These are phyloP conservation scores for Globisporangium yorkense DNA, from an alignment of 352 stramenopile species.

Conservation along the genomic window DNA sequence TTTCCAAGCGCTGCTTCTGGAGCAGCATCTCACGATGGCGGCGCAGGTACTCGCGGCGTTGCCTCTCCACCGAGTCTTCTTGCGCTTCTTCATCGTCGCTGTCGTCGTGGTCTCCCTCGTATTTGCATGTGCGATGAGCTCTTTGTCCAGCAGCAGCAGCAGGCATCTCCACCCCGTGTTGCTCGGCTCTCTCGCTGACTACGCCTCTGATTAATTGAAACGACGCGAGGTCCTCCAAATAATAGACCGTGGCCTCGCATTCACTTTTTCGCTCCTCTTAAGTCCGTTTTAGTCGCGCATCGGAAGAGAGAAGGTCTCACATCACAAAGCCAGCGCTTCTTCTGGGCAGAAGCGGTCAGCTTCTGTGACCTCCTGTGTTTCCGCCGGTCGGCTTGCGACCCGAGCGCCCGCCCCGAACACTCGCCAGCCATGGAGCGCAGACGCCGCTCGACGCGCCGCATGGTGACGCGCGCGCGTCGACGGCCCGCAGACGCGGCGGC, in stretches of 20 bases:
- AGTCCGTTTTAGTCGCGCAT: background rate
- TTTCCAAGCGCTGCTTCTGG: slow-evolving; percentile 52
- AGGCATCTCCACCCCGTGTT: background rate
- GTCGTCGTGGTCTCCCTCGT: background rate
- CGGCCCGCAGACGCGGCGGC: too few relatives aligned
- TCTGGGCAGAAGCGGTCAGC: too few relatives aligned
- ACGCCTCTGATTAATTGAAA: background rate
- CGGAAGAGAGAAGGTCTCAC: background rate
- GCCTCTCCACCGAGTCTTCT: slow-evolving; percentile 33
- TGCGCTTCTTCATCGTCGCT: slow-evolving; percentile 1
- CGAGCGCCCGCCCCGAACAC: too few relatives aligned
- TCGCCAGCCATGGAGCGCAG: background rate
- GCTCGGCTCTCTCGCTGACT: too few relatives aligned
- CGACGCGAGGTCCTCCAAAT: background rate
- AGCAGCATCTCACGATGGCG: slow-evolving; percentile 39
- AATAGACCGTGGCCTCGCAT: background rate
- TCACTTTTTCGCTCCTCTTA: background rate
- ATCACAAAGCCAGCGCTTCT: background rate
- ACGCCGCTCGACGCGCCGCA: background rate
- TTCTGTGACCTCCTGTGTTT: too few relatives aligned
- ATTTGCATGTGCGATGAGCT: background rate
- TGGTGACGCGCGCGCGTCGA: background rate
- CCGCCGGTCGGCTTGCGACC: too few relatives aligned
- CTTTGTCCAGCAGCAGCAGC: background rate
- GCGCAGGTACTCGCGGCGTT: slow-evolving; percentile 32